These are phyloP conservation scores for Cupressus sempervirens DNA, from an alignment of 75 land plant genomes.

Conservation along the genomic window DNA sequence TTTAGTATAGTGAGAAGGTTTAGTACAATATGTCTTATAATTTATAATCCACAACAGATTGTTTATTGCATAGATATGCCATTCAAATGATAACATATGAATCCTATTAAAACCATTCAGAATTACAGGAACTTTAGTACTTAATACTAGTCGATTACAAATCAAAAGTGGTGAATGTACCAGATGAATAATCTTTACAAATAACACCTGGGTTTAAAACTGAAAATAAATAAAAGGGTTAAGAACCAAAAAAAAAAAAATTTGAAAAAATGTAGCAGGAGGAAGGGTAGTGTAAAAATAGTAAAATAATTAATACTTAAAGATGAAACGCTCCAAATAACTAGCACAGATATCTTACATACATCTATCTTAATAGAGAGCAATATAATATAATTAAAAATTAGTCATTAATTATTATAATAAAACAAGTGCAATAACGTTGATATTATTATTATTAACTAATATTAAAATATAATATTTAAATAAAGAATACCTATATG, in stretches of 20 bases:
- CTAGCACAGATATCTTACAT: not conserved
- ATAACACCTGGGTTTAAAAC: not conserved
- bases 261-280: not conserved
- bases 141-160: not conserved
- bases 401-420: no score
- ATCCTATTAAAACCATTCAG: not conserved
- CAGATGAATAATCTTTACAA: not conserved
- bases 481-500: no score
- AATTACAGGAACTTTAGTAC: not conserved
- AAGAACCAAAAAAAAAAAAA: no score
- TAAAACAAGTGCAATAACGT: no score
- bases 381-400: no score
- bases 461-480: no score
- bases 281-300: not conserved
- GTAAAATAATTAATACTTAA: not conserved
- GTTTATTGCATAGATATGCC: not conserved
- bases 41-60: not conserved
- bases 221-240: not conserved
- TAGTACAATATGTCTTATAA: not conserved
- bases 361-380: no score
- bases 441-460: no score
- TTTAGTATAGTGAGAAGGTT: not conserved
- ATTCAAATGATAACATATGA: not conserved
- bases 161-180: not conserved
- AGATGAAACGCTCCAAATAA: not conserved